A percentile compares a stretch with the other conserved stretches of the same genome.
Conservation (phyloP, 345 rosid genomes). For the Pseudoturritis turrita region DNA sequence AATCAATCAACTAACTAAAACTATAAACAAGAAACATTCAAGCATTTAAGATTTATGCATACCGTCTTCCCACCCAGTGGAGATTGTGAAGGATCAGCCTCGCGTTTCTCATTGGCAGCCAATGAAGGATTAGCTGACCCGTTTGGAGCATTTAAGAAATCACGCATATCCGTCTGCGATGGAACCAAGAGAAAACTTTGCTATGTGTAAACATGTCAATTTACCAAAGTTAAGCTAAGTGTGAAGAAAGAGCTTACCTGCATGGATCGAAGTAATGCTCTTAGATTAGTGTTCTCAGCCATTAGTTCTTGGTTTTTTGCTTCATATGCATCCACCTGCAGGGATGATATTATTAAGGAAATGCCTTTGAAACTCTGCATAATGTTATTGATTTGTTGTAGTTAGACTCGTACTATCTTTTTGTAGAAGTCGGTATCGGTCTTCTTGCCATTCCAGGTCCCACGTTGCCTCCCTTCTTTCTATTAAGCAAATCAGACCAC, state of each 20-base stretch:
- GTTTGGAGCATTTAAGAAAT: slow-evolving; percentile 82
- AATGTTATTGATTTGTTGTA: not conserved
- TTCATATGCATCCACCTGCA: slow-evolving; percentile 96
- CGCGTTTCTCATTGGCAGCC: slow-evolving; percentile 57
- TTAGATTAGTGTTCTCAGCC: slow-evolving; percentile 83
- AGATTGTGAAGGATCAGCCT: slow-evolving; percentile 68
- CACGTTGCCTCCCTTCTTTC: slow-evolving; percentile 99
- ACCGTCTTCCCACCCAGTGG: slow-evolving; percentile 97
- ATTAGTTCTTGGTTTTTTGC: slow-evolving; percentile 89
- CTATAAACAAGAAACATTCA: not conserved
- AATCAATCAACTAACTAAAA: not conserved
- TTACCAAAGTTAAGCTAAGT: not conserved
- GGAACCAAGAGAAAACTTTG: not conserved
- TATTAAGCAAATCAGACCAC: slow-evolving; percentile 28
- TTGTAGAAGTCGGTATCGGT: slow-evolving; percentile 91
- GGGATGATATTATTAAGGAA: not conserved
- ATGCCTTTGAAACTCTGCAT: not conserved
- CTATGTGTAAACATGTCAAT: not conserved
- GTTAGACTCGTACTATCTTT: slow-evolving; percentile 60
- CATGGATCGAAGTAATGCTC: slow-evolving; percentile 92
- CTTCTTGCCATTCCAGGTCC: slow-evolving; percentile 99
- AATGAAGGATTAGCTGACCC: slow-evolving; percentile 69
- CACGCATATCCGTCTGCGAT: slow-evolving; percentile 90
- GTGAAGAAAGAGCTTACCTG: slow-evolving; percentile 47
- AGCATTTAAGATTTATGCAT: not conserved